A percentile compares a stretch with the other conserved stretches of the same genome.
Evolutionary conservation across 1,284 basidiomycete species (phyloP).

Genomic region (Schizophyllum commune): DNA sequence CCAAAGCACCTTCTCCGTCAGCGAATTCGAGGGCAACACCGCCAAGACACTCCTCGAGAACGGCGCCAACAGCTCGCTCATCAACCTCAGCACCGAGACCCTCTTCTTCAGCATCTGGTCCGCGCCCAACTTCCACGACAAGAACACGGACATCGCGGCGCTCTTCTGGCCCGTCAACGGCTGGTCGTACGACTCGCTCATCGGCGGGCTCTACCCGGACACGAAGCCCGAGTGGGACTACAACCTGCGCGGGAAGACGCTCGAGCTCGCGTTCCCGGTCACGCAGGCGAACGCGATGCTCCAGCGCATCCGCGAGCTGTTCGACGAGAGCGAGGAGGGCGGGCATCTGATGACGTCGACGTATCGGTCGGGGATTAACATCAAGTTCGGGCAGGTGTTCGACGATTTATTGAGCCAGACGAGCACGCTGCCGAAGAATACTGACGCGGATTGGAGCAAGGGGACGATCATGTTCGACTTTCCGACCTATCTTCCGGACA

Average conservation of each 20-base stretch:
- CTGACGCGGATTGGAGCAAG: constrained; percentile 28
- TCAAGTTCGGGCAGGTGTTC: constrained; percentile 29
- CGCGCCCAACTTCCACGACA: constrained; percentile 27
- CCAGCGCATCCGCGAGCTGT: constrained; percentile 22
- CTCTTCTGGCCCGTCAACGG: constrained; percentile 27
- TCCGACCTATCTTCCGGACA: constrained; percentile 24
- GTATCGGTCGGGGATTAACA: constrained; percentile 29
- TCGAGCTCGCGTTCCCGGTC: constrained; percentile 27
- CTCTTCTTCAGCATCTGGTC: constrained; percentile 24
- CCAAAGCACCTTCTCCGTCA: constrained; percentile 29
- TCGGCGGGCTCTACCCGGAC: constrained; percentile 26
- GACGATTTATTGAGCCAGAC: constrained; percentile 29
- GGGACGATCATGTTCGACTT: constrained; percentile 32
- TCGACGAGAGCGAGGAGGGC: constrained; percentile 23
- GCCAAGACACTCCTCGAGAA: constrained; percentile 21
- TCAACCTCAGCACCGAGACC: constrained; percentile 25
- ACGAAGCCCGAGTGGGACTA: constrained; percentile 27
- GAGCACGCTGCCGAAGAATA: constrained; percentile 20
- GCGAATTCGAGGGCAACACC: constrained; percentile 19
- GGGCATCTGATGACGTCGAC: constrained; percentile 26
- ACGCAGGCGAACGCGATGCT: constrained; percentile 22
- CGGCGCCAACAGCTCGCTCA: constrained; percentile 22
- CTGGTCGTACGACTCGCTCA: constrained; percentile 28
- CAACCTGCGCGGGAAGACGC: constrained; percentile 23
- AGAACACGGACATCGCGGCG: constrained; percentile 20